Evolutionary conservation across 192 early-diverging fungal genomes (phyloP), one percentile per base, ranked within the genome.

Genomic region (Backusella tarrabulga): DNA sequence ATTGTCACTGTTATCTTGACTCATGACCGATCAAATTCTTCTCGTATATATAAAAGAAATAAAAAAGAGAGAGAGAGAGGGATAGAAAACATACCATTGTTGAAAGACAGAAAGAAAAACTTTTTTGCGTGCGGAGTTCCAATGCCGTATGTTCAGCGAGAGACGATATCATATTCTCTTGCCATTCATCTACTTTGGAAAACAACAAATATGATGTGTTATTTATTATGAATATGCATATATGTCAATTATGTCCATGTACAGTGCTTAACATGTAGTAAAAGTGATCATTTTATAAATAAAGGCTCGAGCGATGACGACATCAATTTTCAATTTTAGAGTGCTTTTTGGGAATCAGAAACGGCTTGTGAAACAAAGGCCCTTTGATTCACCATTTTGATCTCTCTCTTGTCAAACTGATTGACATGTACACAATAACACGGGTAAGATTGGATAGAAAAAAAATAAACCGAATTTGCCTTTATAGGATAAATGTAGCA

Each of bases 1-100:
- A 44, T 83, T 83, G 32, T 87, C 76, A 19, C 84, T 73, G 35
- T 82, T 76, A 66, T 85, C 74, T 38, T 85, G 73, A 71, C 78
- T 79, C 78, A 79, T 79, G 77, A 63, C 34, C 1, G 34, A 38
- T 36, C 67, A 68, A 68, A 19, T 68, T 32, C 54, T 63, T 63
- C 21, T 63, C 26, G 67, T 32, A 68, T 68, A 15, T 68, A 34
- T 35, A 35, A 19, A n/a, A 68, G 15, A 36, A 36, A 35, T 32
- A 23, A 67, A 67, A 3, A 0, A 68, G n/a, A 68, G n/a, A 68
- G 35, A 36, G 35, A 68, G 35, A 68, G 35, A 68, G n/a, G 14
- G 35, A n/a, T 35, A 38, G 1, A 34, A 11, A 36, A 38, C 36
- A 68, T 7, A 67, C 11, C 11, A 26, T 60, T 26, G 23, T 54